Conservation (phyloP, 768 basidiomycete genomes). For the Fomitopsis serialis region DNA sequence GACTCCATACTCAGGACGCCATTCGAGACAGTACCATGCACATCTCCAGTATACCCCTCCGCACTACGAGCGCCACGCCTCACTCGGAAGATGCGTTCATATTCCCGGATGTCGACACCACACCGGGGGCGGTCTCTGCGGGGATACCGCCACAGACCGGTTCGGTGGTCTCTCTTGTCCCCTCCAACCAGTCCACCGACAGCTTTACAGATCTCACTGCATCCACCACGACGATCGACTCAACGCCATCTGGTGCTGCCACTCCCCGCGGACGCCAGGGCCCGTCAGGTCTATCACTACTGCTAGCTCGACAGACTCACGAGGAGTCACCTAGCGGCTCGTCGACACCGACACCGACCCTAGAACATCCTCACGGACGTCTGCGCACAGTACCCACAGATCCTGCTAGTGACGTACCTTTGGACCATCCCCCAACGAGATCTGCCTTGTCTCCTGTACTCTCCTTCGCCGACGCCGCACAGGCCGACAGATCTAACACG, state of each 20-base stretch:
- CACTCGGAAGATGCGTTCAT: conserved; percentile 32
- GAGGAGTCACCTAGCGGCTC: conserved; percentile 7
- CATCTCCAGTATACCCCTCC: conserved; percentile 44
- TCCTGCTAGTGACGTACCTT: neutral
- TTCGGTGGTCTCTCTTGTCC: conserved; percentile 11
- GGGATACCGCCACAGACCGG: neutral
- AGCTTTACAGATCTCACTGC: conserved; percentile 15
- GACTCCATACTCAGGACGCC: conserved; percentile 51
- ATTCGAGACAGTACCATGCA: conserved; percentile 67
- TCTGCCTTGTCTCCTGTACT: neutral
- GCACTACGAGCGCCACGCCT: conserved; percentile 15
- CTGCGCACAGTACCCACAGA: neutral
- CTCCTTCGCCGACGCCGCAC: neutral
- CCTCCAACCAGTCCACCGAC: conserved; percentile 8
- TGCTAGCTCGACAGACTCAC: conserved; percentile 13
- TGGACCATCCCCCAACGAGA: neutral
- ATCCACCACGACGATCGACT: conserved; percentile 17
- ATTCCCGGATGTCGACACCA: conserved; percentile 25
- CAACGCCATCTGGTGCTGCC: conserved; percentile 10
- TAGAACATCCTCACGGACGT: conserved; percentile 6
- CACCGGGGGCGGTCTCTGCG: neutral
- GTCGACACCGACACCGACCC: conserved; percentile 12
- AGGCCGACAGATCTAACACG: neutral
- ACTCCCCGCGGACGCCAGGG: conserved; percentile 13
- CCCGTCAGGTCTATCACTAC: conserved; percentile 19